Percentiles rank a stretch among this genome's conserved stretches.
Conservation (phyloP, 202 grass and related monocot genomes). For the Panicum virgatum region DNA sequence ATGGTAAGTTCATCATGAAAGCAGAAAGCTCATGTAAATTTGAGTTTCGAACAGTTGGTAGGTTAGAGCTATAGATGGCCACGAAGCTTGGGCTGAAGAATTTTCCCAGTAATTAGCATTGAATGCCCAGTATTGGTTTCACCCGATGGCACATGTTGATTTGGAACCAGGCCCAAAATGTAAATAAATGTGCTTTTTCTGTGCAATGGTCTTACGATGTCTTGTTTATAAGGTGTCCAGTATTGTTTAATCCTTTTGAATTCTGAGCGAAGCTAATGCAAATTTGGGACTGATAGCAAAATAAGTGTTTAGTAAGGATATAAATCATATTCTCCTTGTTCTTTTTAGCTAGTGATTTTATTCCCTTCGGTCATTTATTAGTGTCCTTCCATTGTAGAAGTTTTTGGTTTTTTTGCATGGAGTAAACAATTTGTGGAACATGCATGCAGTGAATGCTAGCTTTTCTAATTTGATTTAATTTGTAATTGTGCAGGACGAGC, state of each 20-base stretch:
- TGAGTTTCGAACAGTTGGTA: slow-evolving; percentile 2
- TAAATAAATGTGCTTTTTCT: background rate
- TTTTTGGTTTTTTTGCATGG: background rate
- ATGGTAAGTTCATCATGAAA: slow-evolving; percentile 59
- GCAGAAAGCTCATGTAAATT: slow-evolving; percentile 2
- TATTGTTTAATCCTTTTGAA: slow-evolving; percentile 1
- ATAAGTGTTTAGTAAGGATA: background rate
- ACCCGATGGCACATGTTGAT: background rate
- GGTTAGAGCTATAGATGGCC: background rate
- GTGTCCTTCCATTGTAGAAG: slow-evolving; percentile 11
- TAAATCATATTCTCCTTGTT: background rate
- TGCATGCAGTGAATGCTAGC: background rate
- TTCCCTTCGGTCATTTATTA: background rate
- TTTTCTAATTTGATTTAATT: slow-evolving; percentile 19
- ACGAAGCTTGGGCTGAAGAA: background rate
- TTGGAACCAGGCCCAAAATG: background rate
- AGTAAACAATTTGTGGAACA: background rate
- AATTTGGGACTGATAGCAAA: background rate
- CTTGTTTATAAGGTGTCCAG: background rate
- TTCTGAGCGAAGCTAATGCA: slow-evolving; percentile 11
- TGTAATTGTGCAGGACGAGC: slow-evolving; percentile 61
- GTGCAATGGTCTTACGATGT: background rate
- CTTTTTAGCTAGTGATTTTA: background rate
- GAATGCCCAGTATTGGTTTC: background rate
- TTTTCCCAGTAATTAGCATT: background rate